phyloP scores from a whole-genome alignment of 495 filamentous ascomycete genomes.

The Tuber magnatum region DNA sequence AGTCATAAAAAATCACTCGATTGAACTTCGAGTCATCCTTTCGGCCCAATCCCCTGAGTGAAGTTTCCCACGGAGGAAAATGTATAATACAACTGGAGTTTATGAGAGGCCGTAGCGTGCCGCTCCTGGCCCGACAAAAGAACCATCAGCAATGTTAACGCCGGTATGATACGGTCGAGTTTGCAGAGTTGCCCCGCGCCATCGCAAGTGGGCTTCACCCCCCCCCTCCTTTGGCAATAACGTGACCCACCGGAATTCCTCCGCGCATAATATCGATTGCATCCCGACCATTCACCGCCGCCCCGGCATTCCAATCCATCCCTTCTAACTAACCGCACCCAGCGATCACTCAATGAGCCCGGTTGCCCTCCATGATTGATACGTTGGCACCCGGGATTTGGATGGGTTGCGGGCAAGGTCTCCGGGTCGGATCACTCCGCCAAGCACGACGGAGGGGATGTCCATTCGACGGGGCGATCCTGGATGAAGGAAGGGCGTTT shows the following conservation, averaged over 20 bases:
- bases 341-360: slow-evolving; percentile 33
- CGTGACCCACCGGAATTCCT: slow-evolving; percentile 4
- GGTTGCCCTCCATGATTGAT: slow-evolving; percentile 38
- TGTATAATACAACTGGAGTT: not conserved
- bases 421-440: slow-evolving; percentile 29
- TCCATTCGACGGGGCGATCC: slow-evolving; percentile 16
- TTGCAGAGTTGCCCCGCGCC: no score
- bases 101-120: no score
- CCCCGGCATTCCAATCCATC: slow-evolving; percentile 32
- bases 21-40: not conserved
- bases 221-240: no score
- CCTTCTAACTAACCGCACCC: slow-evolving; percentile 25
- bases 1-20: slow-evolving; percentile 10
- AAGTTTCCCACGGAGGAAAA: not conserved
- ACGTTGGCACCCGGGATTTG: slow-evolving; percentile 30
- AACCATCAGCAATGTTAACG: no score
- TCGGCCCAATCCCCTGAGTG: not conserved
- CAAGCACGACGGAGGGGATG: slow-evolving; percentile 27
- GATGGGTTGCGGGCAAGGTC: slow-evolving; percentile 15
- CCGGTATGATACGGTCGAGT: no score
- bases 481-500: slow-evolving; percentile 12
- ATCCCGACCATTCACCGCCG: slow-evolving; percentile 31
- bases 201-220: no score
- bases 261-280: slow-evolving; percentile 24
- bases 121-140: no score